Evolutionary conservation across 2,329 filamentous ascomycete genomes (phyloP), one percentile per base, ranked within the genome.

Genomic region (Cercospora sojina): DNA sequence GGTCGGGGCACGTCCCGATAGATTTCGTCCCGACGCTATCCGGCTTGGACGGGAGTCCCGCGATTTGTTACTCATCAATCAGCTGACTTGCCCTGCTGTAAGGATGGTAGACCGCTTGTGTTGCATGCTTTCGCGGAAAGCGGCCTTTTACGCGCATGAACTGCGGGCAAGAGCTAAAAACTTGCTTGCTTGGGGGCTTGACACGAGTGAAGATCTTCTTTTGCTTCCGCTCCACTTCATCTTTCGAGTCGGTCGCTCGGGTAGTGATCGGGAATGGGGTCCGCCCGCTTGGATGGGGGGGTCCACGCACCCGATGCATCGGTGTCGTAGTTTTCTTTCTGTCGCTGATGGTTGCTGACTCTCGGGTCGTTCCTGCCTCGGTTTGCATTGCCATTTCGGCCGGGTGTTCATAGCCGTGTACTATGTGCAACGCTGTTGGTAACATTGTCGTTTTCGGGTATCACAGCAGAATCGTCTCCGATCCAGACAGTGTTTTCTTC

Each of bases 231-330:
- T 20, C 51, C 25, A 16, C 51, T 49, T 49, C 20, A 2, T 29
- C 51, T 55, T 8, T 31, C 13, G 5, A 18, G 51, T 56, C 51
- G 51, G 51, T 56, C 51, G n/a, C 51, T 56, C 51, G 51, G 47
- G 51, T 56, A 56, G 51, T 56, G 13, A 7, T 56, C 51, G 51
- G 51, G 16, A 56, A 56, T 8, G 13, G 27, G 25, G 51, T 10
- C 25, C 20, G 25, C 31, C 51, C 47, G 47, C 47, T n/a, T 31
- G 13, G 51, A 56, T 55, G 51, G n/a, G n/a, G n/a, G n/a, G 51
- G 51, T 55, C 23, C 51, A 16, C 23, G 51, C 51, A 55, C 51
- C 51, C 51, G 51, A 55, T 55, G 20, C 51, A 55, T 55, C 51
- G 51, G 43, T 49, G 18, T 23, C 18, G 41, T 47, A 47, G 41